A percentile compares a stretch with the other conserved stretches of the same genome.
phyloP scores from a whole-genome alignment of 2,329 filamentous ascomycete species.

The Aspergillus felis region DNA sequence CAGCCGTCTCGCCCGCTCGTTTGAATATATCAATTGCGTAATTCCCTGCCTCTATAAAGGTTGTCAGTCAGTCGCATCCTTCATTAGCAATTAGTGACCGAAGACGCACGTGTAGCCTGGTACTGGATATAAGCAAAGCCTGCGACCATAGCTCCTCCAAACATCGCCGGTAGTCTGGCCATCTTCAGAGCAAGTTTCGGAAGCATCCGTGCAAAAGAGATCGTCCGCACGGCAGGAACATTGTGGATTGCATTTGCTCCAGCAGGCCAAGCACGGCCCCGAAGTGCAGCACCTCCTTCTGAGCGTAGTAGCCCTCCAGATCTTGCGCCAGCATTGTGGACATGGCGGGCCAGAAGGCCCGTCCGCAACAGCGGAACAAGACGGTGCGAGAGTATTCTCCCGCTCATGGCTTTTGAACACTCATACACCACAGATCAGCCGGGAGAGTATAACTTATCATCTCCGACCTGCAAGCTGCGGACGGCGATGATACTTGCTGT shows the following conservation, averaged over 20 bases:
- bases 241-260: slow-evolving; percentile 81
- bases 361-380: slow-evolving; percentile 64
- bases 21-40: slow-evolving; percentile 74
- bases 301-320: slow-evolving; percentile 66
- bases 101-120: slow-evolving; percentile 74
- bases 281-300: slow-evolving; percentile 59
- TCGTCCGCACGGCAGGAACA: slow-evolving; percentile 58
- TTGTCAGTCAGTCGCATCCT: slow-evolving; percentile 6
- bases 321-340: slow-evolving; percentile 58
- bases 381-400: slow-evolving; percentile 71
- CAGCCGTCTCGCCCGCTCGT: slow-evolving; percentile 67
- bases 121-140: slow-evolving; percentile 92
- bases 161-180: slow-evolving; percentile 79
- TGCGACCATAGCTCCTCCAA: slow-evolving; percentile 82
- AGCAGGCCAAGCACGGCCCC: slow-evolving; percentile 68
- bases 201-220: slow-evolving; percentile 65
- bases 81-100: background rate
- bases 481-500: slow-evolving; percentile 5
- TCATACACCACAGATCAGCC: slow-evolving; percentile 29
- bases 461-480: slow-evolving; percentile 17
- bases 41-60: slow-evolving; percentile 62
- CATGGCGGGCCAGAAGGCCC: slow-evolving; percentile 56
- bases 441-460: slow-evolving; percentile 14
- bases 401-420: slow-evolving; percentile 56
- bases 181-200: slow-evolving; percentile 92